These are phyloP conservation scores for Pelagomonas calceolata DNA, from an alignment of 108 stramenopile species.

Conservation along the genomic window DNA sequence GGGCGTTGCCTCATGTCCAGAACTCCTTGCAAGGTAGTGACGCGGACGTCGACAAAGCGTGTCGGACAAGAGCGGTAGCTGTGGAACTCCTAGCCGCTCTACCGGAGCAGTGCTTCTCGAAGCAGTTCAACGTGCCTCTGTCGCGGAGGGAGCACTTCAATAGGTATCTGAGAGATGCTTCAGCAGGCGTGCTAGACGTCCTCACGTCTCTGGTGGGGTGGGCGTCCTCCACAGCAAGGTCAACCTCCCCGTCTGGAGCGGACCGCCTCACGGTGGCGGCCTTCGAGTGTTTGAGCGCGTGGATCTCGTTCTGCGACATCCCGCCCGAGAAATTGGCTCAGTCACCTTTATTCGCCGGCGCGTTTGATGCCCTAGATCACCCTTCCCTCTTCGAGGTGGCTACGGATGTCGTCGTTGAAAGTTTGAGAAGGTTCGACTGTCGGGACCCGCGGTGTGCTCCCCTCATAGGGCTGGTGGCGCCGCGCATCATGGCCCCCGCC, in stretches of 20 bases:
- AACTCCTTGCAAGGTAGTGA: neutral
- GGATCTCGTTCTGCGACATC: neutral
- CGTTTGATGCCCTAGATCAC: neutral
- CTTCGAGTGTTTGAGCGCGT: neutral
- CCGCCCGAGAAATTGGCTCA: neutral
- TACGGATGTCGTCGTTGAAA: slow-evolving; percentile 72
- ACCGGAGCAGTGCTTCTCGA: neutral
- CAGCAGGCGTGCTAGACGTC: neutral
- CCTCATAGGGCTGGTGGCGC: slow-evolving; percentile 58
- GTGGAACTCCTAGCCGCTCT: neutral
- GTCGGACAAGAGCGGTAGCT: neutral
- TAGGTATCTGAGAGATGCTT: neutral
- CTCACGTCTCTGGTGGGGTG: neutral
- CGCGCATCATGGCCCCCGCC: slow-evolving; percentile 49
- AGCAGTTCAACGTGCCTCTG: neutral
- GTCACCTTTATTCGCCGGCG: neutral
- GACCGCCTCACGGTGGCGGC: neutral
- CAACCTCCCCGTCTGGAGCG: neutral
- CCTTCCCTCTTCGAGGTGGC: slow-evolving; percentile 50
- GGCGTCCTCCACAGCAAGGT: neutral
- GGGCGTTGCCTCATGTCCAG: neutral
- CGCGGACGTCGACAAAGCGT: neutral
- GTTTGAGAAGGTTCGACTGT: slow-evolving; percentile 61
- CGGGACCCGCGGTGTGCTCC: slow-evolving; percentile 37
- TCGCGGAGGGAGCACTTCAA: neutral